Conservation (phyloP, 495 filamentous ascomycete genomes). For the Talaromyces borbonicus region DNA sequence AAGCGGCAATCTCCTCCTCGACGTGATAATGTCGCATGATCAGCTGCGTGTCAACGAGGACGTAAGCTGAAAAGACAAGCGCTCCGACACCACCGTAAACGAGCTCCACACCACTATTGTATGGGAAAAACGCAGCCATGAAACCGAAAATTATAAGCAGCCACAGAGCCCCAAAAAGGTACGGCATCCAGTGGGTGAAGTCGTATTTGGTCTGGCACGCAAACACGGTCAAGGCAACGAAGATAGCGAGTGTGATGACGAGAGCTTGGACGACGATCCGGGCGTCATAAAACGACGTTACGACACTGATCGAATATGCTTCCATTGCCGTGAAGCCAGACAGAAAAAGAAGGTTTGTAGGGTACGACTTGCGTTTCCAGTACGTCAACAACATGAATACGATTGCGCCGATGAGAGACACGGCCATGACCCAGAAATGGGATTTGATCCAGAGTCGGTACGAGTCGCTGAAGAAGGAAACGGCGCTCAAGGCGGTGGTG, state of each 20-base stretch:
- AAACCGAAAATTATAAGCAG: conserved; percentile 86
- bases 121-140: conserved; percentile 75
- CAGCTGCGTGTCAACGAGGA: conserved; percentile 92
- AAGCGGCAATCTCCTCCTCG: conserved; percentile 96
- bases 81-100: conserved; percentile 72
- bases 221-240: conserved; percentile 85
- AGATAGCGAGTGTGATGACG: conserved; percentile 83
- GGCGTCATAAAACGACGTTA: conserved; percentile 76
- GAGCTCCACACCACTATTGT: conserved; percentile 67
- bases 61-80: conserved; percentile 85
- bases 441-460: conserved; percentile 86
- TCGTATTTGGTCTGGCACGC: conserved; percentile 98
- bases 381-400: conserved; percentile 79
- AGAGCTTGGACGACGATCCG: conserved; percentile 83
- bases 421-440: conserved; percentile 75
- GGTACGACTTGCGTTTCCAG: conserved; percentile 98
- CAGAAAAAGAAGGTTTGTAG: conserved; percentile 88
- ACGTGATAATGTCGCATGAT: conserved; percentile 93
- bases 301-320: conserved; percentile 86
- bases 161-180: conserved; percentile 86
- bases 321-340: conserved; percentile 84
- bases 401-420: conserved; percentile 71
- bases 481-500: conserved; percentile 67
- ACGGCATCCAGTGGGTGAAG: conserved; percentile 94
- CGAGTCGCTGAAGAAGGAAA: conserved; percentile 69